A percentile compares a stretch with the other conserved stretches of the same genome.
phyloP scores from a whole-genome alignment of 345 rosid genomes.

The Euphorbia pulcherrima region DNA sequence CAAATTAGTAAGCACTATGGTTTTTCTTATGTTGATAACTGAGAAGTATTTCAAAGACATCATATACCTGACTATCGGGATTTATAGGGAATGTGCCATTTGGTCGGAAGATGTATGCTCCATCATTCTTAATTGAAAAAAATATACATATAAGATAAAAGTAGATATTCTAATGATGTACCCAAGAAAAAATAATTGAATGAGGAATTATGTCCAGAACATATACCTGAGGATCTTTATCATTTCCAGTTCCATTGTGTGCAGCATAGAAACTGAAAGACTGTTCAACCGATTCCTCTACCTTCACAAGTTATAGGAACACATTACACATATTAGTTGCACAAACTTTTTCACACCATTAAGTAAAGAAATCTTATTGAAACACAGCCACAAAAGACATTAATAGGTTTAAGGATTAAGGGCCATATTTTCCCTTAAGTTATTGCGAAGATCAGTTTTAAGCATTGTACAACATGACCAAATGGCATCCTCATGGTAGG shows the following conservation, averaged over 20 bases:
- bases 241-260: slow-evolving; percentile 54
- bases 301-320: slow-evolving; percentile 38
- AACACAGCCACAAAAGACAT: background rate
- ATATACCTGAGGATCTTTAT: slow-evolving; percentile 72
- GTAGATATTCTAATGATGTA: slow-evolving; percentile 1
- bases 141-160: slow-evolving; percentile 11
- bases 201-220: slow-evolving; percentile 16
- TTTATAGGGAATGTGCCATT: slow-evolving; percentile 62
- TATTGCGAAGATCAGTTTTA: too few species aligned
- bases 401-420: too few species aligned
- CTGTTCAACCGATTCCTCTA: slow-evolving; percentile 60
- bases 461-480: too few species aligned
- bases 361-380: background rate
- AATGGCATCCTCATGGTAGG: too few species aligned
- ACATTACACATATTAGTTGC: slow-evolving; percentile 25
- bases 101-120: slow-evolving; percentile 95
- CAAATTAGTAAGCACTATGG: slow-evolving; percentile 4
- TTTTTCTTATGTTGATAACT: slow-evolving; percentile 8
- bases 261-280: slow-evolving; percentile 66
- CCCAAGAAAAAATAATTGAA: slow-evolving; percentile 6
- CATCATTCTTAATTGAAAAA: slow-evolving; percentile 53
- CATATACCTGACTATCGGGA: slow-evolving; percentile 58
- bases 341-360: background rate
- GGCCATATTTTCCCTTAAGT: too few species aligned
- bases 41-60: slow-evolving; percentile 18